Percentiles rank a stretch among this genome's conserved stretches.
These are phyloP conservation scores for Ramalina intermedia DNA, from an alignment of 495 filamentous ascomycete genomes.

Conservation along the genomic window DNA sequence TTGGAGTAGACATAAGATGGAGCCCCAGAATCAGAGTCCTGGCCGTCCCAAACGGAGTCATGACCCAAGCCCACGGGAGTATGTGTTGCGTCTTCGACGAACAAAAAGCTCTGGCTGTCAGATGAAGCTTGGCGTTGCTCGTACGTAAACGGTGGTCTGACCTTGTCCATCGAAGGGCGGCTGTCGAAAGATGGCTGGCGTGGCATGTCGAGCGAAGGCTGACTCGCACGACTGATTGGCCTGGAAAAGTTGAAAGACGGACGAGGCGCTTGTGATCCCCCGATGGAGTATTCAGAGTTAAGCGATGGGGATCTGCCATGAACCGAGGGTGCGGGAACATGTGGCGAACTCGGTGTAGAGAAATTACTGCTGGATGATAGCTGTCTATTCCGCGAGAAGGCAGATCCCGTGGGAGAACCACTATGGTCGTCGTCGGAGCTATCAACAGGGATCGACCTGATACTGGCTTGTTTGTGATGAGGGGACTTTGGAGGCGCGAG, in stretches of 20 bases:
- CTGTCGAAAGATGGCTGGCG: constrained; percentile 26
- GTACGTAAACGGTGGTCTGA: constrained; percentile 5
- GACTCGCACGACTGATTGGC: constrained; percentile 66
- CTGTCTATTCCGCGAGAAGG: constrained; percentile 39
- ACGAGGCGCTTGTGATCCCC: constrained; percentile 47
- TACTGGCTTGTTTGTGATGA: constrained; percentile 38
- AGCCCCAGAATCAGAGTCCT: constrained; percentile 29
- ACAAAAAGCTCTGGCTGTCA: constrained; percentile 25
- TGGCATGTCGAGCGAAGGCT: constrained; percentile 44
- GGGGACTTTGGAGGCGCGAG: constrained; percentile 46
- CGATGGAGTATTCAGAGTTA: constrained; percentile 57
- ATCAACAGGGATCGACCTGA: constrained; percentile 40
- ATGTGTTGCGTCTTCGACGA: constrained; percentile 43
- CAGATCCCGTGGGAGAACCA: constrained; percentile 37
- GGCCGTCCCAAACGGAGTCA: constrained; percentile 39
- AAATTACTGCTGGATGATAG: constrained; percentile 52
- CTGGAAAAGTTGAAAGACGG: constrained; percentile 88
- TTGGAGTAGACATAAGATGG: constrained; percentile 74
- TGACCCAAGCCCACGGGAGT: constrained; percentile 51
- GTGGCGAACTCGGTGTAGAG: constrained; percentile 46
- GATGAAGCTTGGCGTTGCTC: constrained; percentile 22
- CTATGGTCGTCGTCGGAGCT: constrained; percentile 51
- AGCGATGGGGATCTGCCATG: constrained; percentile 65
- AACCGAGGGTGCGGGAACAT: constrained; percentile 35
- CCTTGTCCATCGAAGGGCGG: constrained; percentile 18